Percentiles rank a stretch among this genome's conserved stretches.
phyloP scores from a whole-genome alignment of 345 rosid species.

The Pistacia vera region DNA sequence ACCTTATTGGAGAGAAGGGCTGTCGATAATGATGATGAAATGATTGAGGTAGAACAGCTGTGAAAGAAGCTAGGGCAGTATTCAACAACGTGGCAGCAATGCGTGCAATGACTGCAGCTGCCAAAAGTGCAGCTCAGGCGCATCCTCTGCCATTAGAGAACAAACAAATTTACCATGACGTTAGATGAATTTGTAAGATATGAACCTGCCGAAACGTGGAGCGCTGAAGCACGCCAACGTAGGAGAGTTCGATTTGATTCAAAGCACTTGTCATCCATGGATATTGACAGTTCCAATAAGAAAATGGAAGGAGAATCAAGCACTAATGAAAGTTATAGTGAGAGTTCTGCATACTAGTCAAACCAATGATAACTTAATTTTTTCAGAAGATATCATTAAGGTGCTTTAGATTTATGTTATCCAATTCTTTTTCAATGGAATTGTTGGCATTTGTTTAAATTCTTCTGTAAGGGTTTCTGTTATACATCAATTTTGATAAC shows the following conservation, averaged over 20 bases:
- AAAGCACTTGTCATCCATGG: constrained; percentile 70
- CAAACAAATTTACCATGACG: constrained; percentile 58
- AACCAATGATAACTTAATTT: too few species aligned
- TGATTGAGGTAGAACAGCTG: constrained; percentile 83
- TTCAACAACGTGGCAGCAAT: constrained; percentile 61
- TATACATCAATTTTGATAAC: too few species aligned
- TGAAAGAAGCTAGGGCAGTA: constrained; percentile 72
- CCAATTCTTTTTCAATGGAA: too few species aligned
- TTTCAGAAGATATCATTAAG: too few species aligned
- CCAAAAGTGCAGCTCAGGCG: constrained; percentile 73
- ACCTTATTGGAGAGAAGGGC: constrained; percentile 75
- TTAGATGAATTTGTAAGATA: constrained; percentile 97
- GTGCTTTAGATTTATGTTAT: too few species aligned
- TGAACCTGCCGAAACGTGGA: constrained; percentile 78
- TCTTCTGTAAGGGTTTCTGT: too few species aligned
- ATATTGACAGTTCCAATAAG: constrained; percentile 51
- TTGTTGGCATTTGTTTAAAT: too few species aligned
- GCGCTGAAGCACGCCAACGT: constrained; percentile 79
- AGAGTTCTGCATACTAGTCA: constrained; percentile 76
- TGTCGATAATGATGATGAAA: constrained; percentile 84
- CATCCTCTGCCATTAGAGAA: constrained; percentile 56
- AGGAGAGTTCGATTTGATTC: constrained; percentile 74
- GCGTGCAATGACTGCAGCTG: constrained; percentile 60
- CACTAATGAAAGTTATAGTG: constrained; percentile 96
- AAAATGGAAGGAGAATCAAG: constrained; percentile 96